phyloP scores from a whole-genome alignment of 306 rosid genomes.

The Rosa multiflora region DNA sequence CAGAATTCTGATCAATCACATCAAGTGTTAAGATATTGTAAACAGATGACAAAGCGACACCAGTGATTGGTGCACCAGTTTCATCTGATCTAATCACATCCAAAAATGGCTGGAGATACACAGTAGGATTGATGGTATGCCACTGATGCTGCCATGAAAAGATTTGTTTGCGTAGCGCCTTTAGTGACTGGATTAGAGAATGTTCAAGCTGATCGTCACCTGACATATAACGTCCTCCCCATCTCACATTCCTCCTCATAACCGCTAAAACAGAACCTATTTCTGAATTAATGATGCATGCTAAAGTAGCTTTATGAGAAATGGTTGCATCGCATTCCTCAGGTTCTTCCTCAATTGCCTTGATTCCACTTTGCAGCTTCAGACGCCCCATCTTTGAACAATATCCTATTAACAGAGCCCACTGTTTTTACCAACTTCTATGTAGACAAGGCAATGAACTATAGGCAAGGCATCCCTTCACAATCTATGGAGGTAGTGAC shows the following conservation, averaged over 20 bases:
- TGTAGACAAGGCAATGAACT: conserved; percentile 3
- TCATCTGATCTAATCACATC: conserved; percentile 95
- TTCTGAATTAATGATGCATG: conserved; percentile 95
- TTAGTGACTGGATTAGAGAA: conserved; percentile 83
- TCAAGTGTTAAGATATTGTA: conserved; percentile 88
- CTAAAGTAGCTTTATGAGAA: conserved; percentile 68
- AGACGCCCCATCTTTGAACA: conserved; percentile 63
- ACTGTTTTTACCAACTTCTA: conserved; percentile 10
- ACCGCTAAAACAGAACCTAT: conserved; percentile 93
- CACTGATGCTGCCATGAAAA: conserved; percentile 93
- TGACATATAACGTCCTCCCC: conserved; percentile 89
- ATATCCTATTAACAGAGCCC: conserved; percentile 27
- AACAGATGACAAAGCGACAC: conserved; percentile 91
- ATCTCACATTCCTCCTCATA: conserved; percentile 94
- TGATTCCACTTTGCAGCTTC: conserved; percentile 73
- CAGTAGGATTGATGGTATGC: conserved; percentile 78
- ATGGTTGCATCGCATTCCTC: conserved; percentile 65
- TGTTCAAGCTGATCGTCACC: conserved; percentile 98
- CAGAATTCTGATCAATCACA: conserved; percentile 81
- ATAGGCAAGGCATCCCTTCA: conserved; percentile 24
- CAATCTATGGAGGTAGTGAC: background rate
- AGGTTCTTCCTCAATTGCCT: conserved; percentile 84
- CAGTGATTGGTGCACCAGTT: conserved; percentile 93
- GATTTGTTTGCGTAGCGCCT: conserved; percentile 75
- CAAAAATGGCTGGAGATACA: conserved; percentile 92